Conservation (phyloP, 2,329 filamentous ascomycete genomes). For the Ophiocordyceps camponoti-leonardi region DNA sequence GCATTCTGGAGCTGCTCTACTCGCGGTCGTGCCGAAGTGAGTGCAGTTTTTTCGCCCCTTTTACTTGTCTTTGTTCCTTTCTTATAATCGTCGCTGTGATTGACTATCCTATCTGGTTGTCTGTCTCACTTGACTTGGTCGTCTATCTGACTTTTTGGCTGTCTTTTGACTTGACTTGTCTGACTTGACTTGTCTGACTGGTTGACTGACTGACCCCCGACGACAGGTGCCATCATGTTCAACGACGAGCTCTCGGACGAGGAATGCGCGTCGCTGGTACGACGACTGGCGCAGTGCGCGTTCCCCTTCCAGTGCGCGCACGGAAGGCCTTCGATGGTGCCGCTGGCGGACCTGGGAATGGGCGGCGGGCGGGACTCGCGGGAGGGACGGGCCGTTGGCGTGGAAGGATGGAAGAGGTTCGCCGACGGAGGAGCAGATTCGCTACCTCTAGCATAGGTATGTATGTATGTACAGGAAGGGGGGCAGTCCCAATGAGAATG, state of each 20-base stretch:
- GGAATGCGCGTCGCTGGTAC: slow-evolving; percentile 42
- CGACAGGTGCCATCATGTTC: slow-evolving; percentile 59
- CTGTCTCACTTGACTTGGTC: too few relatives aligned
- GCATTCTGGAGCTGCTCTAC: slow-evolving; percentile 60
- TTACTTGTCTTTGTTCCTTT: background rate
- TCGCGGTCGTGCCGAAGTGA: slow-evolving; percentile 57
- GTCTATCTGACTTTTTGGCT: too few relatives aligned
- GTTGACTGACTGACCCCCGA: background rate
- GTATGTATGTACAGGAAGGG: background rate
- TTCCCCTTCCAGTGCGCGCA: slow-evolving; percentile 79
- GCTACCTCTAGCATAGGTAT: background rate
- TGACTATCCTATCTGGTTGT: too few relatives aligned
- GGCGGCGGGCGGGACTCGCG: slow-evolving; percentile 10
- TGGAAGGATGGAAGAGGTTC: slow-evolving; percentile 7
- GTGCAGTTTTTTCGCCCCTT: background rate
- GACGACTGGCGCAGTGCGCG: slow-evolving; percentile 38
- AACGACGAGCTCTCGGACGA: slow-evolving; percentile 46
- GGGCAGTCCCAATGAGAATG: too few relatives aligned
- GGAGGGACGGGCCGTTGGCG: slow-evolving; percentile 3
- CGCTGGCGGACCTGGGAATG: slow-evolving; percentile 34
- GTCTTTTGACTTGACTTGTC: too few relatives aligned
- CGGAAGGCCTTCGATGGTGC: slow-evolving; percentile 50
- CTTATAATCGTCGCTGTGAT: too few relatives aligned
- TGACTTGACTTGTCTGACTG: too few relatives aligned
- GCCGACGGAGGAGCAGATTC: background rate